Base-by-base conservation (phyloP, 352 stramenopile genomes). In the Globisporangium megalacanthum region DNA sequence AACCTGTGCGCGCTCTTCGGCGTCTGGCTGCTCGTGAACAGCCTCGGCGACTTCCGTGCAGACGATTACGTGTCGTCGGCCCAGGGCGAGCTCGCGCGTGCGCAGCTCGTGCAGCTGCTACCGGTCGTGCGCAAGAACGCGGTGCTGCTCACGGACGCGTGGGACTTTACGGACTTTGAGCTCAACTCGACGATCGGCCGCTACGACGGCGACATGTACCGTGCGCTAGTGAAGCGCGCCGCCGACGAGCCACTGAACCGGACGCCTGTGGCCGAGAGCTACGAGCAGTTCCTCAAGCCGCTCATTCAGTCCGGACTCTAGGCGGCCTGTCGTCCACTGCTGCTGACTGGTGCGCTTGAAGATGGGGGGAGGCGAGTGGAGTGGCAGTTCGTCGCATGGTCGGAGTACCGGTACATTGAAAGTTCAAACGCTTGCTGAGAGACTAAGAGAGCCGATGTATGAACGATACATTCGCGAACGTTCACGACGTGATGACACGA, bases 171-270 rank as follows among this genome's bases (percentile, higher is more conserved):
- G 6, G 77, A 88, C 60, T 84, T 84, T 35, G 75, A 86, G 56
- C 54, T 88, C 2, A 80, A 83, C 68, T 88, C 78, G 66, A 73
- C 74, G n/a, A 85, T 88, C 45, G 76, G 78, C 0, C 64, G 74
- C n/a, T 89, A 83, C 64, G 78, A 89, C 39, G 76, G 78, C n/a
- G 78, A 89, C 56, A 72, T 89, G 0, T 89, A 89, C 67, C 73
- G 74, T 35, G 78, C 77, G 31, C 31, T 90, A 41, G 71, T 86
- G 8, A 54, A 68, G 52, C 75, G 68, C 14, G 67, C 77, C 1
- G 58, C 54, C 8, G 65, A 83, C 20, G 77, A 89, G 52, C 77
- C 77, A 25, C 58, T 89, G 3, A 89, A 89, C 69, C 73, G 70
- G 49, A 75, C 71, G 15, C 63, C 76, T 45, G 75, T 88, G 0